phyloP scores from a whole-genome alignment of 1,284 basidiomycete species.

The Inonotus obliquus region DNA sequence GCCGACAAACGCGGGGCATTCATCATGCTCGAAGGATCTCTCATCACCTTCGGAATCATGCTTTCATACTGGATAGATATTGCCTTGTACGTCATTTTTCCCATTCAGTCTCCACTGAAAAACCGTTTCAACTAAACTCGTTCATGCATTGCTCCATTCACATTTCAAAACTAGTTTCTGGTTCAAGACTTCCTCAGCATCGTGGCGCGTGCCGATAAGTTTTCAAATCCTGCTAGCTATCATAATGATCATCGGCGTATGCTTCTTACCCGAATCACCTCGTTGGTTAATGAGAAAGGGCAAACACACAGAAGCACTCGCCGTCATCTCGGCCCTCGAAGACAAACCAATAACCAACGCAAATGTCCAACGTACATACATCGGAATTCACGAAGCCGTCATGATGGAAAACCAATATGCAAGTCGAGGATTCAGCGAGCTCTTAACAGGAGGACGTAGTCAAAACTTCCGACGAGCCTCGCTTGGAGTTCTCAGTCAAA shows the following conservation, averaged over 20 bases:
- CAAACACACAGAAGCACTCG: constrained; percentile 54
- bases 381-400: constrained; percentile 51
- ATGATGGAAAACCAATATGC: constrained; percentile 31
- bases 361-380: constrained; percentile 49
- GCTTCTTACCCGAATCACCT: constrained; percentile 65
- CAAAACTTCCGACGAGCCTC: constrained; percentile 62
- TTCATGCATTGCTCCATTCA: neutral
- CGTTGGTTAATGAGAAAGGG: constrained; percentile 66
- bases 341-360: constrained; percentile 48
- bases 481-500: constrained; percentile 57
- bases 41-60: constrained; percentile 71
- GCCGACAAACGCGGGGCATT: constrained; percentile 57
- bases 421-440: constrained; percentile 35
- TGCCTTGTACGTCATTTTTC: constrained; percentile 38
- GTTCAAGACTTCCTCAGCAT: constrained; percentile 46
- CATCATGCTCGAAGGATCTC: constrained; percentile 64
- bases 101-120: neutral
- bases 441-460: constrained; percentile 53
- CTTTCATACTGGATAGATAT: constrained; percentile 65
- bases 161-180: constrained; percentile 39
- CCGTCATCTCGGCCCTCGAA: constrained; percentile 60
- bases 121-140: neutral
- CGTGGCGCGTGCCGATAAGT: constrained; percentile 69
- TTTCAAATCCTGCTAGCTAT: constrained; percentile 62
- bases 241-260: constrained; percentile 53